Percentiles rank a stretch among this genome's conserved stretches.
Conservation (phyloP, 2,329 filamentous ascomycete genomes). For the Diplocarpon rosae region DNA sequence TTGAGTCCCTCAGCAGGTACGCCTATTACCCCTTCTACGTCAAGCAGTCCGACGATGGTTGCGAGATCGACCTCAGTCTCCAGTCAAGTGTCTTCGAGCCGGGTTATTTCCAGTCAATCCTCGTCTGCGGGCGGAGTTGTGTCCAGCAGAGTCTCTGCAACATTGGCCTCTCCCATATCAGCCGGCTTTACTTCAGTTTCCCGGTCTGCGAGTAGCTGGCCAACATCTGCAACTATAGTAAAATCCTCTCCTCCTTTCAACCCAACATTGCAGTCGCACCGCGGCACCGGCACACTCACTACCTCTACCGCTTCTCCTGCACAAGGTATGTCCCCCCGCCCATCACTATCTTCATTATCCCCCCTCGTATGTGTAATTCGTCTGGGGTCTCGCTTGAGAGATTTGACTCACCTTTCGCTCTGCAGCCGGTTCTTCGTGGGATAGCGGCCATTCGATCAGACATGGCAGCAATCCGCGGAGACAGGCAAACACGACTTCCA, state of each 20-base stretch:
- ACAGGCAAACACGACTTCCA: not conserved
- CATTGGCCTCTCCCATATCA: too few relatives aligned
- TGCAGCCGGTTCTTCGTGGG: not conserved
- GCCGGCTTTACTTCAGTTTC: too few relatives aligned
- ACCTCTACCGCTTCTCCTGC: not conserved
- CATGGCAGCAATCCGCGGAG: not conserved
- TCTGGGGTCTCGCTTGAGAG: not conserved
- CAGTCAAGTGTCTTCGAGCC: too few relatives aligned
- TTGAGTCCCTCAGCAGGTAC: not conserved
- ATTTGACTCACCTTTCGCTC: constrained; percentile 1
- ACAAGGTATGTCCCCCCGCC: not conserved
- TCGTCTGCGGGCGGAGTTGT: not conserved
- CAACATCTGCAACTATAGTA: too few relatives aligned
- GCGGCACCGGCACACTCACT: not conserved
- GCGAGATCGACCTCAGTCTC: not conserved
- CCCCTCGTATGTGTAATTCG: not conserved
- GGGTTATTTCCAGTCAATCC: not conserved
- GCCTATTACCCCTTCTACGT: not conserved
- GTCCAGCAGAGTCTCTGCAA: too few relatives aligned
- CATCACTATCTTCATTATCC: not conserved
- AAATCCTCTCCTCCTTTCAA: too few relatives aligned
- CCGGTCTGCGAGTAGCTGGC: too few relatives aligned
- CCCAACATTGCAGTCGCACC: too few relatives aligned
- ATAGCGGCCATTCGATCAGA: not conserved
- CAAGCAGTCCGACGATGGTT: not conserved